Evolutionary conservation across 768 basidiomycete genomes (phyloP).

Genomic region (Hericium alpestre): DNA sequence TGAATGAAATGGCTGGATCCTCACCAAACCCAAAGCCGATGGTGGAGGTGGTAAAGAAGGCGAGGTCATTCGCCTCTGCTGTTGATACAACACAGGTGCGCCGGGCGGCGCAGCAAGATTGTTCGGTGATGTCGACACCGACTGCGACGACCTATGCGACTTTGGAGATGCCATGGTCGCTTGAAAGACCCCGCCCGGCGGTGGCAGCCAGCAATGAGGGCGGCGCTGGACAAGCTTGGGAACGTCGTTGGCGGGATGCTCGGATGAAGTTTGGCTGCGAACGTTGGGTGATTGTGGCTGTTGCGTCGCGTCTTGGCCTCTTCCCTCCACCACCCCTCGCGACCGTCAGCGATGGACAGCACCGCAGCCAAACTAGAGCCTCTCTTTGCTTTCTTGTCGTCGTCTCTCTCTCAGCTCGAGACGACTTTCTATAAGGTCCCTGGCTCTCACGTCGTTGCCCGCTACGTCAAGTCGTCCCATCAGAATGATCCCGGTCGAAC

Average conservation of each 20-base stretch:
- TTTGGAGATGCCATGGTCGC: constrained; percentile 19
- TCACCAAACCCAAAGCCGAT: constrained; percentile 32
- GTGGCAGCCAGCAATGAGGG: background rate
- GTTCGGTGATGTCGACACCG: constrained; percentile 13
- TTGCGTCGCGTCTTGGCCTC: background rate
- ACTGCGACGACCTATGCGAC: constrained; percentile 16
- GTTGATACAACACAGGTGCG: constrained; percentile 9
- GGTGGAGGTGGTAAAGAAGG: constrained; percentile 25
- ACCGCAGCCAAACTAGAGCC: constrained; percentile 31
- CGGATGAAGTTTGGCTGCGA: constrained; percentile 9
- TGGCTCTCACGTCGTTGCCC: constrained; percentile 72
- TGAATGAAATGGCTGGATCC: constrained; percentile 1
- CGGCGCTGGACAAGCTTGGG: background rate
- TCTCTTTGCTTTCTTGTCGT: constrained; percentile 56
- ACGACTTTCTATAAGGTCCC: constrained; percentile 65
- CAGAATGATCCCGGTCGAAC: constrained; percentile 93
- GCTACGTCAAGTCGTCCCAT: constrained; percentile 91
- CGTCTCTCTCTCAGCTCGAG: constrained; percentile 48
- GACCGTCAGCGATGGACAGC: constrained; percentile 24
- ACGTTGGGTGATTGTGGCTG: background rate
- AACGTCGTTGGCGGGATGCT: constrained; percentile 9
- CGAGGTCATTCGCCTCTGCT: constrained; percentile 28
- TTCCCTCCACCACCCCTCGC: background rate
- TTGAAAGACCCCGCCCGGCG: constrained; percentile 9
- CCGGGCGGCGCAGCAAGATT: constrained; percentile 19